Conservation (phyloP, 306 rosid species). For the Gastrolobium bilobum region DNA sequence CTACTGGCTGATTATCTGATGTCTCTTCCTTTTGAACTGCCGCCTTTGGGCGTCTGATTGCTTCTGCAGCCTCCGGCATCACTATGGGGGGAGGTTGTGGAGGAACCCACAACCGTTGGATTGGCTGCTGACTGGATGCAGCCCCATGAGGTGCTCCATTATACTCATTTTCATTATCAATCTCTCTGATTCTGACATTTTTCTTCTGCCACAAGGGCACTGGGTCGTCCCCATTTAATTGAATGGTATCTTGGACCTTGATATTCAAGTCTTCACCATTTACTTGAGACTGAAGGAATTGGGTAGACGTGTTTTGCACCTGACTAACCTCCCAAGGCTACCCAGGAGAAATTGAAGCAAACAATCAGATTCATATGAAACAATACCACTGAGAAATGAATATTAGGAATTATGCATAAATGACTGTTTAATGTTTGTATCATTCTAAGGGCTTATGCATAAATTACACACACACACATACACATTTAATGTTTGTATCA, state of each 20-base stretch:
- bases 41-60: constrained; percentile 87
- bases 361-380: constrained; percentile 44
- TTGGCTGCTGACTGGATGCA: constrained; percentile 59
- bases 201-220: constrained; percentile 81
- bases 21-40: constrained; percentile 64
- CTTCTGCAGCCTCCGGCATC: constrained; percentile 91
- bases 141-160: constrained; percentile 59
- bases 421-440: not conserved
- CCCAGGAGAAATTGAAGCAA: constrained; percentile 50
- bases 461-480: no score
- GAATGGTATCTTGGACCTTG: constrained; percentile 57
- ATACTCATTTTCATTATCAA: constrained; percentile 63
- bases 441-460: not conserved
- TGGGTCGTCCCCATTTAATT: constrained; percentile 62
- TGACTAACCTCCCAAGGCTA: constrained; percentile 90
- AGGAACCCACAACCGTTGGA: constrained; percentile 87
- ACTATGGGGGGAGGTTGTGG: constrained; percentile 95
- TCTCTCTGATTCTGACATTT: constrained; percentile 73
- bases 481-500: not conserved
- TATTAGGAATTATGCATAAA: constrained; percentile 27
- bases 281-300: constrained; percentile 61
- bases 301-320: constrained; percentile 64
- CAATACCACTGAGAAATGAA: constrained; percentile 34
- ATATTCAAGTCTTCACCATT: constrained; percentile 56
- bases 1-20: constrained; percentile 57